Base-by-base conservation (phyloP, 2,329 filamentous ascomycete species). In the Ceratocystis colombiana region DNA sequence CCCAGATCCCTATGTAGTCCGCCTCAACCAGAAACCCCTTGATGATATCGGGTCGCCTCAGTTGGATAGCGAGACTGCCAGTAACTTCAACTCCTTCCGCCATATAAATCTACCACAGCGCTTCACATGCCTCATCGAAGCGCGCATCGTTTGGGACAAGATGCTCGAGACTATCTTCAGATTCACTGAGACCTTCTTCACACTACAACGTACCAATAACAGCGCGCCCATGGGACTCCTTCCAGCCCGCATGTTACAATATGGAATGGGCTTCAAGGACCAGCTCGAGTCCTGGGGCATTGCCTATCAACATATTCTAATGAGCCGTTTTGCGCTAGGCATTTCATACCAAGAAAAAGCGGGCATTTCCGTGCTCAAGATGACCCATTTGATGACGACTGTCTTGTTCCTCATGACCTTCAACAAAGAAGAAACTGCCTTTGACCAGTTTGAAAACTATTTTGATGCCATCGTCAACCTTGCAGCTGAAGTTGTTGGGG, bases 361-460 rank as follows among this genome's bases (percentile, higher is more conserved):
- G 0, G 83, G 79, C 59, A 85, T 86, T 66, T 78, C 82, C 4
- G 82, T 84, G 10, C 75, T 86, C 5, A 85, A 85, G 70, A 86
- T 86, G 83, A 79, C 79, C 65, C 82, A 84, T 67, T 77, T 84
- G 63, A 86, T 84, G 77, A 78, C 77, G 8, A 76, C 77, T 59
- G 77, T 86, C 44, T 74, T 86, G 5, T 84, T 83, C 69, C 74
- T 81, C 50, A 85, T 84, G 80, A 82, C 81, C 8, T 87, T 85
- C 70, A 82, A 78, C 71, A 79, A 81, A 64, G 80, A 76, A 59
- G 84, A 87, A 71, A 78, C 79, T 64, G 77, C 81, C 45, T 86
- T 86, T 67, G 84, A 87, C 70, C 71, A 73, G 8, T 84, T 83
- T 68, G 73, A 78, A 5, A 72, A 75, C 0, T 76, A 79, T 25